Base-by-base conservation (phyloP, 768 basidiomycete genomes). In the Suillus bovinus region DNA sequence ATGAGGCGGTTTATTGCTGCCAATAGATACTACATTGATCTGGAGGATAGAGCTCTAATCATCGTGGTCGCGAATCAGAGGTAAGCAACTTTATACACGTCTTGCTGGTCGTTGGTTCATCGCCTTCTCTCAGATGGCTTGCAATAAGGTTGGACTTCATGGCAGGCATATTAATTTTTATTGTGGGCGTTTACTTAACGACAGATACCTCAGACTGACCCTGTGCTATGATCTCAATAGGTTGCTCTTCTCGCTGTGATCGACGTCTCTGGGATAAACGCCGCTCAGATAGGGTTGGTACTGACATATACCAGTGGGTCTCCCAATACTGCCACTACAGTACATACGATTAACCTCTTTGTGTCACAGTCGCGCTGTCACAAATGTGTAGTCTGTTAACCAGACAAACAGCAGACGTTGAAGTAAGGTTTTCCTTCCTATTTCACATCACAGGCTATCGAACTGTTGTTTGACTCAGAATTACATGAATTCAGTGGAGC, bases 21-120 rank as follows among this genome's bases (percentile, higher is more conserved):
- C 53, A 92, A 92, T 69, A 79, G 83, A 66, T 80, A 82, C 49
- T 85, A 84, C 69, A 83, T 90, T 60, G 90, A 93, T 70, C 79
- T 90, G 17, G 89, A 93, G 74, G 85, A 91, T 67, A 81, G 91
- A 24, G 89, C 90, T 0, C 79, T 89, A 50, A 83, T 84, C 63
- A 71, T 91, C 29, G 86, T 86, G 0, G 81, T 86, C 41, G 83
- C 86, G 6, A 89, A 89, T 66, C 89, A 91, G 74, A 80, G 87
- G 77, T 84, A 70, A 16, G 62, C 55, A 44, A 8, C 10, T 61
- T 24, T 34, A 34, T 38, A 56, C 63, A 56, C 38, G 22, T 58
- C 11, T 16, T 42, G 59, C 5, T 22, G 10, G 33, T 56, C 11
- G 14, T 27, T 17, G 9, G 24, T 24, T 42, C 16, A 33, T 27